Evolutionary conservation across 164 flowering plant genomes (phyloP), one percentile per base, ranked within the genome.

Genomic region (Stephania yunnanensis): DNA sequence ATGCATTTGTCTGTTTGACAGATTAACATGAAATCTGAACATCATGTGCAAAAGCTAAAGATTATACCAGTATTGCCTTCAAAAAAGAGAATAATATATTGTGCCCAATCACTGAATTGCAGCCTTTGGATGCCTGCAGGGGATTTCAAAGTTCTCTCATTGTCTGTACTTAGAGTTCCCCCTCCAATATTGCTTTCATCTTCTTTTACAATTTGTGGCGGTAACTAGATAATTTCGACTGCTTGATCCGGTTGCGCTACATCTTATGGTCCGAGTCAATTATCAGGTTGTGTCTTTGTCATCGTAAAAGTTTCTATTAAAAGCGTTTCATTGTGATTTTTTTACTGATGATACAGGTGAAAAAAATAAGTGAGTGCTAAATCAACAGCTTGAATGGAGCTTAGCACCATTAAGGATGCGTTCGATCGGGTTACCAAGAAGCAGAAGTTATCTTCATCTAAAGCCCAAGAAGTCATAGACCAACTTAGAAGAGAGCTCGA

Each of bases 401-500:
- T 95, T 73, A 88, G 77, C 73, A 80, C 85, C 75, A 85, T 93
- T 63, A 93, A 83, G 83, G 96, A 91, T 84, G 93, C 90, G 75
- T 95, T 95, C 83, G 97, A 91, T 69, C 88, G 90, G 22, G 95
- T 92, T 75, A 61, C 90, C 31, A 93, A 93, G 87, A 93, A 91
- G 83, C 99, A 90, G 80, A 92, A 87, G 78, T 73, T 91, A 10
- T 88, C 89, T 45, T 77, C 81, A 19, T 88, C 92, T 20, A 95
- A 86, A 77, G 75, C 88, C 58, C 88, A 88, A 71, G 97, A 90
- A 83, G 85, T 87, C 36, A 83, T 93, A 36, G 93, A 93, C 19
- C 89, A 79, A 61, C 80, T 91, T 53, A 77, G 74, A 66, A 86
- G 73, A 71, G 95, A 89, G 86, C 84, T 92, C 17, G 91, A 87